Evolutionary conservation across 2,329 filamentous ascomycete genomes (phyloP).

Genomic region (Aureobasidium melanogenum): DNA sequence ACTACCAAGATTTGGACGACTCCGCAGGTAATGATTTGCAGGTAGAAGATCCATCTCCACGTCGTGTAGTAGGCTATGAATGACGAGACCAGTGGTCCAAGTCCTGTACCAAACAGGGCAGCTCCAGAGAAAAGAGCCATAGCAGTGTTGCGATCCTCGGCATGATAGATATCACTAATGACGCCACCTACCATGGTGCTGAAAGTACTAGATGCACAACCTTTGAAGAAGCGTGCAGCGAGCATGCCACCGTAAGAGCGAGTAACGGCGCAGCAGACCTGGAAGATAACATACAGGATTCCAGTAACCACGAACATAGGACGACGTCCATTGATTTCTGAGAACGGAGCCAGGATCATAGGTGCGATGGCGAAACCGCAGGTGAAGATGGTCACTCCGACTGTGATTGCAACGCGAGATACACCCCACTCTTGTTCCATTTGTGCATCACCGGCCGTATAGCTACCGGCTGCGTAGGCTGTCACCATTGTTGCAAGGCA

Average conservation of each 20-base stretch:
- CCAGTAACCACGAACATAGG: slow-evolving; percentile 73
- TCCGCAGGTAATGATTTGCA: slow-evolving; percentile 64
- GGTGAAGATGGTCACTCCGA: slow-evolving; percentile 76
- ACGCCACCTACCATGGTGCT: slow-evolving; percentile 90
- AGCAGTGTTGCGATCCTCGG: slow-evolving; percentile 71
- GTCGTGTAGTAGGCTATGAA: slow-evolving; percentile 48
- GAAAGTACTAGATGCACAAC: slow-evolving; percentile 69
- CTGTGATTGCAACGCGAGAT: slow-evolving; percentile 55
- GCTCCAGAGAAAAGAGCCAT: slow-evolving; percentile 83
- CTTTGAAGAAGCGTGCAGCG: slow-evolving; percentile 64
- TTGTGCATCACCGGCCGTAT: slow-evolving; percentile 58
- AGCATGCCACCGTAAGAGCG: slow-evolving; percentile 64
- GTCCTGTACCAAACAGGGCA: slow-evolving; percentile 69
- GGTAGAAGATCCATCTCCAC: slow-evolving; percentile 85
- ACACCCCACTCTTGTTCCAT: slow-evolving; percentile 59
- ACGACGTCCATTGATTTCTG: slow-evolving; percentile 77
- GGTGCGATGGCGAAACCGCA: slow-evolving; percentile 72
- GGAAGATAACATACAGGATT: slow-evolving; percentile 60
- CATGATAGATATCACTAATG: slow-evolving; percentile 75
- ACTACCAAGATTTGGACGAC: slow-evolving; percentile 56
- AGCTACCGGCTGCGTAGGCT: slow-evolving; percentile 73
- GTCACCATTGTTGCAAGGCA: slow-evolving; percentile 69
- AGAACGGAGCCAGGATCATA: slow-evolving; percentile 82
- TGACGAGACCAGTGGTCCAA: slow-evolving; percentile 64
- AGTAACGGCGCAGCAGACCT: slow-evolving; percentile 66